Percentiles rank a stretch among this genome's conserved stretches.
phyloP scores from a whole-genome alignment of 345 rosid genomes.

The Heritiera fomes region DNA sequence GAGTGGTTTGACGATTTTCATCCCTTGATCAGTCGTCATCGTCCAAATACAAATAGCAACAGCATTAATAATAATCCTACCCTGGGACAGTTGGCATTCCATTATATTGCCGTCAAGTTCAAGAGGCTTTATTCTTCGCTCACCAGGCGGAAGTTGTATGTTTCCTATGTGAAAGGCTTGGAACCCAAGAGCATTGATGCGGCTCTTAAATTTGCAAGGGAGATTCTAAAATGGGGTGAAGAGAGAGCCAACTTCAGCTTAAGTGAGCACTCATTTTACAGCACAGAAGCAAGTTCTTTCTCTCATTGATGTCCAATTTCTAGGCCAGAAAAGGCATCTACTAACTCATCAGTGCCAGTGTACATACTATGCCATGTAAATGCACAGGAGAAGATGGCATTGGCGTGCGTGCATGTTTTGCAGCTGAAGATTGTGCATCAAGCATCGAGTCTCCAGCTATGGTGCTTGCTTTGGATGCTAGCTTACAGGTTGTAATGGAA shows the following conservation, averaged over 20 bases:
- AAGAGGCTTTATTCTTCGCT: slow-evolving; percentile 74
- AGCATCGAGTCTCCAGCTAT: neutral
- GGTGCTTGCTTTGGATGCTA: neutral
- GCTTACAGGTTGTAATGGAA: slow-evolving; percentile 12
- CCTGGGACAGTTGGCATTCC: slow-evolving; percentile 79
- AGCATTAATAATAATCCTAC: slow-evolving; percentile 69
- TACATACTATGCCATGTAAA: slow-evolving; percentile 37
- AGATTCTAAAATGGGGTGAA: slow-evolving; percentile 91
- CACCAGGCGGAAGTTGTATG: slow-evolving; percentile 72
- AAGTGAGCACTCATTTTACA: slow-evolving; percentile 44
- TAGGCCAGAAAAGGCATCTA: neutral
- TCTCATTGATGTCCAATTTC: slow-evolving; percentile 31
- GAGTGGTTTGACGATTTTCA: slow-evolving; percentile 94
- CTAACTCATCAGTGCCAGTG: slow-evolving; percentile 25
- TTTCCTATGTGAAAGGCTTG: slow-evolving; percentile 59
- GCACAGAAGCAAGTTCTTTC: slow-evolving; percentile 45
- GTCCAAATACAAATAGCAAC: slow-evolving; percentile 41
- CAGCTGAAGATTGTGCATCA: neutral
- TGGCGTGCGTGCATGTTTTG: slow-evolving; percentile 40
- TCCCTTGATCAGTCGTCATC: slow-evolving; percentile 69
- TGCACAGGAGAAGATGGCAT: slow-evolving; percentile 44
- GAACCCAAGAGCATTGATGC: slow-evolving; percentile 68
- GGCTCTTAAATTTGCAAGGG: slow-evolving; percentile 74
- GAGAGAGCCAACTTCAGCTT: slow-evolving; percentile 54
- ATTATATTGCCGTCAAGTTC: slow-evolving; percentile 82